Base-by-base conservation (phyloP, 2,329 filamentous ascomycete species). In the Mollisia scopiformis region DNA sequence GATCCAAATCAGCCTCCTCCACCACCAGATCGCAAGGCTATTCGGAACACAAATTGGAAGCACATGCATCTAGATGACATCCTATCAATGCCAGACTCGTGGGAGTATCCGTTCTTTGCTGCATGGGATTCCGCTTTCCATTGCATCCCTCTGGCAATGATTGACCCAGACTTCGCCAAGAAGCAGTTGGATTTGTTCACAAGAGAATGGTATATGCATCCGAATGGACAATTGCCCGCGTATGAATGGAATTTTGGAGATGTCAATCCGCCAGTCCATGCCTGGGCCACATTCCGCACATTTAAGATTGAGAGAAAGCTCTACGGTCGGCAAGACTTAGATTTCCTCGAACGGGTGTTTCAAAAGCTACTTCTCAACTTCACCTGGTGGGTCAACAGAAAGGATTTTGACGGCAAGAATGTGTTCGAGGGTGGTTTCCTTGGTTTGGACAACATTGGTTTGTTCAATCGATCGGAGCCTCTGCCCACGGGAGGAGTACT, bases 261-360 rank as follows among this genome's bases (percentile, higher is more conserved):
- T 71, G 94, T 97, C 65, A 98, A 98, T 69, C 94, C 94, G 27
- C 94, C 94, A 0, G 94, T 98, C 1, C 94, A 98, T 75, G 95
- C 94, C 0, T 98, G 94, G 94, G 89, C 94, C 1, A 92, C 92
- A 0, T 98, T 98, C 82, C 85, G 95, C 59, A 92, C 91, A 0
- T 98, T 98, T 87, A 98, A 98, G 79, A 97, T 98, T 66, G 94
- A 98, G 80, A 89, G 95, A 68, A 98, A 98, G 79, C 87, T 98
- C 81, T 98, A 97, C 71, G 95, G 94, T 41, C 88, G 92, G 33
- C 92, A 97, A 73, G 94, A 98, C 74, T 81, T 97, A 31, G 95
- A 98, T 76, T 98, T 97, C 77, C 83, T 98, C 10, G 94, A 98
- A 80, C 87, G 94, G 21, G 93, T 97, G 4, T 98, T 98, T 80